Percentiles rank a stretch among this genome's conserved stretches.
These are phyloP conservation scores for Ceratocystis huliohia DNA, from an alignment of 2,329 filamentous ascomycete species.

Conservation along the genomic window DNA sequence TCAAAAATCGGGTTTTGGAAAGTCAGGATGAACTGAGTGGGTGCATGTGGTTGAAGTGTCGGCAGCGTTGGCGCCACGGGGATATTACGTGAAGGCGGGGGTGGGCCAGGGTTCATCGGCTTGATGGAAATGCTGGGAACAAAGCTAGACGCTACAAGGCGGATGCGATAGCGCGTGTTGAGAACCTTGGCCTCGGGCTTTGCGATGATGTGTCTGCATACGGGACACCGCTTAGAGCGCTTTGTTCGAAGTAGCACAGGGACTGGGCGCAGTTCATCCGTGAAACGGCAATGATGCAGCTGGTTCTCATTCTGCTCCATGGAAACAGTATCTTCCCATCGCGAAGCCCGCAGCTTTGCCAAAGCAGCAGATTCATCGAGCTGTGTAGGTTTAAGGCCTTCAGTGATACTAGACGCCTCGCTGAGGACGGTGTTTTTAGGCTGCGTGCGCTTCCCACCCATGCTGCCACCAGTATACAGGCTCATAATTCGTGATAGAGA, in stretches of 20 bases:
- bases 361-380: constrained; percentile 52
- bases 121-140: constrained; percentile 71
- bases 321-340: constrained; percentile 51
- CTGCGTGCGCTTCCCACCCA: constrained; percentile 51
- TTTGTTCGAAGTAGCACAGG: constrained; percentile 79
- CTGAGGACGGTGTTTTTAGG: constrained; percentile 62
- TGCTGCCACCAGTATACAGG: constrained; percentile 59
- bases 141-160: constrained; percentile 74
- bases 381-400: constrained; percentile 55
- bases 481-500: constrained; percentile 83
- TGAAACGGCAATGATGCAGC: constrained; percentile 45
- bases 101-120: constrained; percentile 34
- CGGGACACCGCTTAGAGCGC: constrained; percentile 81
- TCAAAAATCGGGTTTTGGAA: constrained; percentile 94
- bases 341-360: constrained; percentile 42
- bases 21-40: constrained; percentile 72
- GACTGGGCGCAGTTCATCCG: constrained; percentile 64
- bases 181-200: constrained; percentile 86
- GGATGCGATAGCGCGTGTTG: constrained; percentile 83
- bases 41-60: constrained; percentile 40
- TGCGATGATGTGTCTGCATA: constrained; percentile 87
- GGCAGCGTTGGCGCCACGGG: constrained; percentile 27
- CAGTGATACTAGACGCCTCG: constrained; percentile 56
- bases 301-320: constrained; percentile 38
- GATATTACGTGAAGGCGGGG: constrained; percentile 18